These are phyloP conservation scores for Patellaria atrata DNA, from an alignment of 495 filamentous ascomycete species.

Conservation along the genomic window DNA sequence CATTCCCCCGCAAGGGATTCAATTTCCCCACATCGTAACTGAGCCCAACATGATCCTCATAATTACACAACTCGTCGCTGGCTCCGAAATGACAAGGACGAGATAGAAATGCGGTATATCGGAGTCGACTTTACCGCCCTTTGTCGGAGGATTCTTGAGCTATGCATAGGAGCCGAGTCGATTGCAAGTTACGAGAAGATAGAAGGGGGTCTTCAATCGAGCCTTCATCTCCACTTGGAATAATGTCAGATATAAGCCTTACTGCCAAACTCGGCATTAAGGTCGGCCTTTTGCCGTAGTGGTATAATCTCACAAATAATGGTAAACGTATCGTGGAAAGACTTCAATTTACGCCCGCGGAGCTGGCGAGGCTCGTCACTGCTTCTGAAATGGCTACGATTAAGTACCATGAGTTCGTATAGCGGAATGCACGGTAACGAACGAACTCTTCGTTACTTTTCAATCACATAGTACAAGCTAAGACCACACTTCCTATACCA, in stretches of 20 bases:
- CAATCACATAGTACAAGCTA: conserved; percentile 26
- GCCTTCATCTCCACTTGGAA: conserved; percentile 31
- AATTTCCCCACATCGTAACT: too few relatives aligned
- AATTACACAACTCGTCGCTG: conserved; percentile 30
- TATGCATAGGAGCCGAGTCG: conserved; percentile 20
- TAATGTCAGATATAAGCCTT: too few relatives aligned
- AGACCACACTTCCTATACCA: conserved; percentile 27
- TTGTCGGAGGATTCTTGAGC: conserved; percentile 20
- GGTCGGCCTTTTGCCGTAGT: too few relatives aligned
- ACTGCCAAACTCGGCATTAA: too few relatives aligned
- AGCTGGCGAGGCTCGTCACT: conserved; percentile 26
- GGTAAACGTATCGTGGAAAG: conserved; percentile 24
- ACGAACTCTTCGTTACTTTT: background rate
- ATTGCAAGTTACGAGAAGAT: conserved; percentile 25
- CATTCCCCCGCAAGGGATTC: too few relatives aligned
- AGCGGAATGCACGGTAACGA: background rate
- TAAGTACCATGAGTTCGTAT: conserved; percentile 23
- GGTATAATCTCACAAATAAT: too few relatives aligned
- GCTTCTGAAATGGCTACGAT: conserved; percentile 35
- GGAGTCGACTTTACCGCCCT: conserved; percentile 29
- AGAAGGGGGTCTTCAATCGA: conserved; percentile 31
- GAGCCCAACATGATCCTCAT: conserved; percentile 28
- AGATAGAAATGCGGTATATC: conserved; percentile 26
- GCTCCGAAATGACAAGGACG: conserved; percentile 28
- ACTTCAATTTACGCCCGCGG: conserved; percentile 25